Evolutionary conservation across 2,329 filamentous ascomycete genomes (phyloP).

Genomic region (Karstenula rhodostoma): DNA sequence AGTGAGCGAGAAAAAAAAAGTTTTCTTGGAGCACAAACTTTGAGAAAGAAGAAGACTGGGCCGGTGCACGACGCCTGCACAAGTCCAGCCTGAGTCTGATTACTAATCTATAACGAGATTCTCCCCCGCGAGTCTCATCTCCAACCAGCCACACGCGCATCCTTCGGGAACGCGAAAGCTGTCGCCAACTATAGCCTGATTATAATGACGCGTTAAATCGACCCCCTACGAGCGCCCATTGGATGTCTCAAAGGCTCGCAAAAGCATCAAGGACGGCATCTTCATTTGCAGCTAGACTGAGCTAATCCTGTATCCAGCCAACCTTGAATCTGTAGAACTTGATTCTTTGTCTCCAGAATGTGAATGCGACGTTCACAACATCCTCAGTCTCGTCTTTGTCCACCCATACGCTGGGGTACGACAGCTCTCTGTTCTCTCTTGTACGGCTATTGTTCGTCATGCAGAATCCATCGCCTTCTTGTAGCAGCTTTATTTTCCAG

Average conservation of each 20-base stretch:
- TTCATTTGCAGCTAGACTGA: not conserved
- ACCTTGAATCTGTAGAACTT: constrained; percentile 46
- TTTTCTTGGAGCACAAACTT: constrained; percentile 26
- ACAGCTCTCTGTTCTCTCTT: constrained; percentile 54
- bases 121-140: no score
- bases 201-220: not conserved
- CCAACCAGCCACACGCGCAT: no score
- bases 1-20: constrained; percentile 45
- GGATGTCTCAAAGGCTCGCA: not conserved
- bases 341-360: constrained; percentile 55
- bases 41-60: no score
- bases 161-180: no score
- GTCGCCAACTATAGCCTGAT: no score
- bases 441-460: constrained; percentile 56
- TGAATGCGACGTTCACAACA: constrained; percentile 52
- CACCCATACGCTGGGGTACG: constrained; percentile 55
- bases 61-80: no score
- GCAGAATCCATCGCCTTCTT: constrained; percentile 57
- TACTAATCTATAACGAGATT: no score
- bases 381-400: constrained; percentile 22
- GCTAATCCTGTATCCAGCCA: constrained; percentile 26
- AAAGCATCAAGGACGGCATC: not conserved
- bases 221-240: not conserved
- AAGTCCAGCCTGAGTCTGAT: no score
- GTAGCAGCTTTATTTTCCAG: constrained; percentile 51